Percentiles rank a stretch among this genome's conserved stretches.
phyloP scores from a whole-genome alignment of 306 rosid genomes.

The Gynostemma pentaphyllum region DNA sequence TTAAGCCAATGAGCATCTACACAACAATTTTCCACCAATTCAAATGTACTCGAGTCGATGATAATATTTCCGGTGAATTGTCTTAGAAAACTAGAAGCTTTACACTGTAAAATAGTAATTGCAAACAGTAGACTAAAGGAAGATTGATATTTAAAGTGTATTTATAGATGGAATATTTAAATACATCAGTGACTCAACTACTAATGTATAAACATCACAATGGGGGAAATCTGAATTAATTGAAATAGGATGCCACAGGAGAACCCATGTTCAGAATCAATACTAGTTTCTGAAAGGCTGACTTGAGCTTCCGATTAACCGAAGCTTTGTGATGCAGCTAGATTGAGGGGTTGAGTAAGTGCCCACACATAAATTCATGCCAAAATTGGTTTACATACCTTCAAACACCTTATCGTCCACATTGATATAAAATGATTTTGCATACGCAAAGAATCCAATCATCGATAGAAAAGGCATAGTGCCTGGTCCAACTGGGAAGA shows the following conservation, averaged over 20 bases:
- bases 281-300: neutral
- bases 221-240: no score
- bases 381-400: constrained; percentile 34
- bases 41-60: neutral
- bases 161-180: no score
- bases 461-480: constrained; percentile 88
- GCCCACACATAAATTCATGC: neutral
- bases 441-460: constrained; percentile 87
- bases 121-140: no score
- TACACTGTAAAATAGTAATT: neutral
- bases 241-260: no score
- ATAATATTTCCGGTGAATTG: neutral
- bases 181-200: no score
- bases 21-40: constrained; percentile 7
- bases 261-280: no score
- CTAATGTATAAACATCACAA: no score
- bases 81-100: neutral
- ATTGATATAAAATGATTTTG: constrained; percentile 61
- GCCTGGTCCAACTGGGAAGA: constrained; percentile 63
- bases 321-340: neutral
- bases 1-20: constrained; percentile 60
- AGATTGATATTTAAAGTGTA: no score
- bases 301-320: no score
- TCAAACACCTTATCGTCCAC: constrained; percentile 74
- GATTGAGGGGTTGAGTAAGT: no score